Conservation (phyloP, 108 stramenopile genomes). For the Thalassiosira profunda region DNA sequence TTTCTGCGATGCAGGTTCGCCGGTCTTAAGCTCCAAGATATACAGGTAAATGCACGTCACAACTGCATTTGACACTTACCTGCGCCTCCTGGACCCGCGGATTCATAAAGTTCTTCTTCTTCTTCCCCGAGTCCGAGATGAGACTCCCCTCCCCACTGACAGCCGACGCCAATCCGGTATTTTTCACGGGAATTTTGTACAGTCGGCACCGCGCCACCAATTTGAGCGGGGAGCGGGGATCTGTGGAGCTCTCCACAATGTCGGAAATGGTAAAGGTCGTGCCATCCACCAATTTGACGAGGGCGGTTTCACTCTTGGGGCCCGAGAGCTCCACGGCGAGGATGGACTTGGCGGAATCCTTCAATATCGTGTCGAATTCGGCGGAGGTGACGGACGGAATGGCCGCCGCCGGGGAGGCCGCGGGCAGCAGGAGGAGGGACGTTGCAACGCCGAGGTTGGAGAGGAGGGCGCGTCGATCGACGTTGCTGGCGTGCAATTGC, state of each 20-base stretch:
- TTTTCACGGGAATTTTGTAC: constrained; percentile 67
- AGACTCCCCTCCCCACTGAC: constrained; percentile 38
- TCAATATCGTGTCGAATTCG: constrained; percentile 75
- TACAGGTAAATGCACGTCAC: too few relatives aligned
- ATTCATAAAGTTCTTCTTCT: constrained; percentile 81
- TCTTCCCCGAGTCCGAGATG: constrained; percentile 48
- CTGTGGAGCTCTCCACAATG: constrained; percentile 68
- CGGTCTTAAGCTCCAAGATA: neutral
- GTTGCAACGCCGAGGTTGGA: neutral
- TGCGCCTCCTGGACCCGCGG: constrained; percentile 74
- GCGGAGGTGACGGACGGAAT: constrained; percentile 74
- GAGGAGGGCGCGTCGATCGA: neutral
- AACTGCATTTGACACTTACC: too few relatives aligned
- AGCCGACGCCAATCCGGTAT: constrained; percentile 54
- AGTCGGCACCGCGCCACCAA: constrained; percentile 73
- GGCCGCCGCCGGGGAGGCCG: constrained; percentile 23
- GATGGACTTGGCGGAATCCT: constrained; percentile 69
- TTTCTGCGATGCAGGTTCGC: too few relatives aligned
- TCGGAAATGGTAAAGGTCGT: constrained; percentile 81
- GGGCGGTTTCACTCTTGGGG: constrained; percentile 66
- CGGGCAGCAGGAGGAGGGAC: constrained; percentile 1
- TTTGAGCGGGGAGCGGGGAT: constrained; percentile 82
- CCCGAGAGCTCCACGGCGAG: constrained; percentile 78
- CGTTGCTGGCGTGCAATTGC: neutral
- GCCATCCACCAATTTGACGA: constrained; percentile 78